phyloP scores from a whole-genome alignment of 129 eudicot species.

The Saussurea involucrata region DNA sequence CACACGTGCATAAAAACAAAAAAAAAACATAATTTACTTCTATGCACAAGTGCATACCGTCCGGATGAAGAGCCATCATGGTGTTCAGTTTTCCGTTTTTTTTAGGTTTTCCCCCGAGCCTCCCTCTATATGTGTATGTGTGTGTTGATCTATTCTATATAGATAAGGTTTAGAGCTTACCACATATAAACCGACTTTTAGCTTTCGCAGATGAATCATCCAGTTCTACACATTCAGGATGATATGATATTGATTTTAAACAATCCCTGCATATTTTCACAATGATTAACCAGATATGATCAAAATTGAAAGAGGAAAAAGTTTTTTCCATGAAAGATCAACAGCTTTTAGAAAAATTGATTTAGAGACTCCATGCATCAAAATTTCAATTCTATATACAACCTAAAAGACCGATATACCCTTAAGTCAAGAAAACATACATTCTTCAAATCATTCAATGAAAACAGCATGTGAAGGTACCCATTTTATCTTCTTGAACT shows the following conservation, averaged over 20 bases:
- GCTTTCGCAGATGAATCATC: constrained; percentile 44
- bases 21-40: no score
- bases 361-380: background rate
- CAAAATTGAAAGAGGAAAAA: background rate
- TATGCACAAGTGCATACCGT: no score
- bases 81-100: no score
- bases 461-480: background rate
- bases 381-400: background rate
- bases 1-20: no score
- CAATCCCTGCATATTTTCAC: constrained; percentile 54
- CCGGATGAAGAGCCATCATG: no score
- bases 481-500: background rate
- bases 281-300: background rate
- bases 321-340: background rate
- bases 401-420: constrained; percentile 27
- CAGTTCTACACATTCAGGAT: constrained; percentile 53
- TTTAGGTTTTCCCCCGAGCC: no score
- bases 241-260: constrained; percentile 73
- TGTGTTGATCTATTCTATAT: background rate
- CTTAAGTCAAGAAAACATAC: constrained; percentile 18
- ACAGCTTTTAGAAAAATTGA: background rate
- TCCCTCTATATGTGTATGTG: no score
- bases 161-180: constrained; percentile 44
- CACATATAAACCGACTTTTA: constrained; percentile 46
- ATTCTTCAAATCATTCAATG: constrained; percentile 1